Base-by-base conservation (phyloP, 2,329 filamentous ascomycete species). In the Exutisphaerella laricina region DNA sequence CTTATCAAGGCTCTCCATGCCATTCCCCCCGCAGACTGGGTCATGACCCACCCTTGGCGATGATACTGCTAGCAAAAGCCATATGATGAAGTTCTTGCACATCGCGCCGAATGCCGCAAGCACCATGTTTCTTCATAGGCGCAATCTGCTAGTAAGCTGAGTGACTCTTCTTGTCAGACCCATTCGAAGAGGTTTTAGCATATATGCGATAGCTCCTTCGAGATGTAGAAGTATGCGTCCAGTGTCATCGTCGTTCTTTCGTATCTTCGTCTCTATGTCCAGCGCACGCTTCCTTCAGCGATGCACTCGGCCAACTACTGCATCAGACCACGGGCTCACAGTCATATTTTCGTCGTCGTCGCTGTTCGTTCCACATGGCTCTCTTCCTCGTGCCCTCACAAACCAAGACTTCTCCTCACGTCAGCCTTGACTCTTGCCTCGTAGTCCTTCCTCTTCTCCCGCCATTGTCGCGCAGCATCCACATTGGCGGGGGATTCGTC, bases 401-500 rank as follows among this genome's bases (percentile, higher is more conserved):
- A 67, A 1, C 88, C 88, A 57, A 95, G 66, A 63, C 83, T 85
- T 60, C 79, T 78, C 60, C 85, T 76, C 29, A 96, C 89, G 50
- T 88, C 85, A 48, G 86, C 83, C 58, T 85, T 77, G 26, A 98
- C 92, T 66, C 82, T 82, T 62, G 78, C 77, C 70, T 96, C 89
- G 69, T 96, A 98, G 63, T 94, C 86, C 14, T 70, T 61, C 53
- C 88, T 78, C 49, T 82, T 74, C 58, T 96, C 89, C 49, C 90
- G 78, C 89, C 90, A 97, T 84, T 95, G 87, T 71, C 92, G 88
- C 45, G 89, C 90, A 1, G 90, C 90, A 70, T 97, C 90, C 30
- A 97, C 85, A 62, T 97, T 97, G 45, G 90, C 90, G 0, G 90
- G 90, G 53, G 85, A 92, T 75, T 97, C 90, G 62, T 97, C 90